A percentile compares a stretch with the other conserved stretches of the same genome.
phyloP scores from a whole-genome alignment of 768 basidiomycete genomes.

The Glaciozyma antarctica region DNA sequence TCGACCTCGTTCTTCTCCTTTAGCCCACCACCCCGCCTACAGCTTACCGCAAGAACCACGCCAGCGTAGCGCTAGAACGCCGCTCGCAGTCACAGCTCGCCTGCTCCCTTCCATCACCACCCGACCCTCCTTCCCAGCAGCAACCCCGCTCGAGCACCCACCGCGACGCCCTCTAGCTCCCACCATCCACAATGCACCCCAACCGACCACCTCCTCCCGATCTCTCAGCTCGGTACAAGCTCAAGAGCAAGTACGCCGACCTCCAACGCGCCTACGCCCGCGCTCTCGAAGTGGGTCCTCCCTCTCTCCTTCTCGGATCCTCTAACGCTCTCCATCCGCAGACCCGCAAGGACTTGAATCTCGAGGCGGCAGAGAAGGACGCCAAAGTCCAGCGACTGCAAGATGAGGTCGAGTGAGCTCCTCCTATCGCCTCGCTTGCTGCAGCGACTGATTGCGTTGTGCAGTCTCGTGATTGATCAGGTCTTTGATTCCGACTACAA shows the following conservation, averaged over 20 bases:
- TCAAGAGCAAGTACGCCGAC: slow-evolving; percentile 18
- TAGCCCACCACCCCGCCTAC: too few relatives aligned
- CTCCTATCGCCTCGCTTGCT: neutral
- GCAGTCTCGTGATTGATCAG: slow-evolving; percentile 28
- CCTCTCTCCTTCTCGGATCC: neutral
- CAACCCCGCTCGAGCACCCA: too few relatives aligned
- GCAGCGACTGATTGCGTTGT: too few relatives aligned
- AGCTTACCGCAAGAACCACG: too few relatives aligned
- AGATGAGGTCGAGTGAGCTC: slow-evolving; percentile 29
- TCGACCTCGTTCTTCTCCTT: neutral
- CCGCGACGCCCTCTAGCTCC: too few relatives aligned
- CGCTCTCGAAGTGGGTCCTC: slow-evolving; percentile 3
- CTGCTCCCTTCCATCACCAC: neutral
- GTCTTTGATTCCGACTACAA: slow-evolving; percentile 27
- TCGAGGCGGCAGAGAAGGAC: slow-evolving; percentile 38
- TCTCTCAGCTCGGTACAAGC: slow-evolving; percentile 11
- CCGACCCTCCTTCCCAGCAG: too few relatives aligned
- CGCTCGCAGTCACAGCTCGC: neutral
- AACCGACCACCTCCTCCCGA: slow-evolving; percentile 9
- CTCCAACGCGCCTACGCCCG: slow-evolving; percentile 6
- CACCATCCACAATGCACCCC: neutral
- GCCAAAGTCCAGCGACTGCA: slow-evolving; percentile 22
- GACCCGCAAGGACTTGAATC: slow-evolving; percentile 18
- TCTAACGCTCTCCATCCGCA: neutral
- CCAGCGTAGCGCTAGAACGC: too few relatives aligned